Percentiles rank a stretch among this genome's conserved stretches.
Evolutionary conservation across 176 grass and related monocot genomes (phyloP).

Genomic region (Stipa capillata): DNA sequence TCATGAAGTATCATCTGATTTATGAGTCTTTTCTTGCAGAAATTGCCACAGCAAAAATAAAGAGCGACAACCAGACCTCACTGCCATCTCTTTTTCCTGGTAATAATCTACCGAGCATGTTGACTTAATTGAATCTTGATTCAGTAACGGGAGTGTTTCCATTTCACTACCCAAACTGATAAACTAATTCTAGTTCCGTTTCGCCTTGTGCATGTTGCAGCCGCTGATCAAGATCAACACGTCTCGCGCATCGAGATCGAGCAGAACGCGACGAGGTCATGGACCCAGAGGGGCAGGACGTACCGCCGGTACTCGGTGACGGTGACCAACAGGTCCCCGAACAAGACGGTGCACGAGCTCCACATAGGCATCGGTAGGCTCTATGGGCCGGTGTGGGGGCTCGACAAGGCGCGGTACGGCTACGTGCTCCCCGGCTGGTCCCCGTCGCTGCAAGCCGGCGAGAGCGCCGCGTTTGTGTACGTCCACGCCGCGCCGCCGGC

Average conservation of each 20-base stretch:
- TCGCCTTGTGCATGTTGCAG: slow-evolving; percentile 15
- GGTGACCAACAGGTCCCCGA: slow-evolving; percentile 57
- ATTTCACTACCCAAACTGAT: not conserved
- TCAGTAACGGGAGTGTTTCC: not conserved
- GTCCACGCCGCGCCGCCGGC: slow-evolving; percentile 53
- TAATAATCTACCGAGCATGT: slow-evolving; percentile 10
- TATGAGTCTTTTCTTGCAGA: slow-evolving; percentile 17
- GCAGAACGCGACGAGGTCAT: slow-evolving; percentile 54
- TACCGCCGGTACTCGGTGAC: slow-evolving; percentile 54
- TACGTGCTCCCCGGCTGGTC: slow-evolving; percentile 51
- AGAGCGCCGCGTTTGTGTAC: slow-evolving; percentile 67
- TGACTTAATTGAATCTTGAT: not conserved
- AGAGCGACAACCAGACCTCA: slow-evolving; percentile 31
- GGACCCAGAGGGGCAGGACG: slow-evolving; percentile 39
- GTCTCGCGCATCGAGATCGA: slow-evolving; percentile 26
- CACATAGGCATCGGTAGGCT: slow-evolving; percentile 53
- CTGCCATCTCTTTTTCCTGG: slow-evolving; percentile 30
- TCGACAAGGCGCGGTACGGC: slow-evolving; percentile 54
- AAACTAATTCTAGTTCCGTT: not conserved
- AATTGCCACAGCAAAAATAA: not conserved
- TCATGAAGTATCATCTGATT: not conserved
- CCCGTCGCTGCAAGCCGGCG: slow-evolving; percentile 34
- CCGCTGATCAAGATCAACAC: not conserved
- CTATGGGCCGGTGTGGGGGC: slow-evolving; percentile 54
- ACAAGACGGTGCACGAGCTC: slow-evolving; percentile 54